Base-by-base conservation (phyloP, 2,329 filamentous ascomycete species). In the Pyricularia sp. region DNA sequence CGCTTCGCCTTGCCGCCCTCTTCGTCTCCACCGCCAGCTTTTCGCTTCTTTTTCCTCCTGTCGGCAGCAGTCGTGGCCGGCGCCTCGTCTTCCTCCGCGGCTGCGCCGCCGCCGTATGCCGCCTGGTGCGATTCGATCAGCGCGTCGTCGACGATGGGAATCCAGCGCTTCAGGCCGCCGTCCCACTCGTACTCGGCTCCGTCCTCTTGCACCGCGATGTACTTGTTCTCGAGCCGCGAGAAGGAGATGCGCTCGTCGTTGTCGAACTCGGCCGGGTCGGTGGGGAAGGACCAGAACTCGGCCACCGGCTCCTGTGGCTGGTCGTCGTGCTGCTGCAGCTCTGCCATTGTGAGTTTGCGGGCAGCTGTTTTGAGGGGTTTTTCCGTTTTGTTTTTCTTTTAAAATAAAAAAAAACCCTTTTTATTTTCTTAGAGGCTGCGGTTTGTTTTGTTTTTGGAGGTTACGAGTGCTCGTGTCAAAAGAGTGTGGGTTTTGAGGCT, bases 131-230 rank as follows among this genome's bases (percentile, higher is more conserved):
- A 70, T 50, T 77, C 72, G 64, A 77, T 74, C 59, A 75, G 68
- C 42, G 72, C 75, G 31, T 80, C 75, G 33, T 81, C 81, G 23
- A 77, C 68, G 69, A 79, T 71, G 72, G 88, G 90, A 68, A 93
- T 84, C 94, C 94, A 97, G 79, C 88, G 86, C 80, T 87, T 89
- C 73, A 89, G 80, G 67, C 83, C 84, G 66, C 85, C 80, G 78
- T 96, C 89, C 81, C 90, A 97, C 77, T 94, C 91, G 81, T 90
- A 97, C 78, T 97, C 94, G 71, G 88, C 86, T 68, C 92, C 93
- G 76, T 95, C 89, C 65, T 93, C 92, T 69, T 92, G 90, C 71
- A 97, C 93, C 9, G 95, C 88, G 68, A 95, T 87, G 81, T 90
- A 94, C 77, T 93, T 94, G 75, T 88, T 85, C 79, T 94, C 90